Conservation (phyloP, 2,329 filamentous ascomycete species). For the Cadophora sp. region DNA sequence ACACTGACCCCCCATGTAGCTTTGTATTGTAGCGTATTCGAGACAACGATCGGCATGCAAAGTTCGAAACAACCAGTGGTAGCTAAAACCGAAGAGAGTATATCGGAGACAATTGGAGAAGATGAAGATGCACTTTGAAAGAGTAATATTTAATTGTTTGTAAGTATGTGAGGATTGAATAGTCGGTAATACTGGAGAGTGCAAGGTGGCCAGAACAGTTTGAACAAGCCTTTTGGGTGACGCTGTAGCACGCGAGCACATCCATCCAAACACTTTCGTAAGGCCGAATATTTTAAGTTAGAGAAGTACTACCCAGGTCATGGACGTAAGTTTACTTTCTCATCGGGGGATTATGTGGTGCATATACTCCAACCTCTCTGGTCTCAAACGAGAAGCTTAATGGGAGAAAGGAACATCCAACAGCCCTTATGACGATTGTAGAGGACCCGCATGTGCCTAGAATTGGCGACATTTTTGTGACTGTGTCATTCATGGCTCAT, state of each 20-base stretch:
- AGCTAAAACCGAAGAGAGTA: too few species aligned
- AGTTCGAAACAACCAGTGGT: not conserved
- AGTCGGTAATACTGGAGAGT: not conserved
- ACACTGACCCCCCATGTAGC: not conserved
- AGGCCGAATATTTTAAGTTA: not conserved
- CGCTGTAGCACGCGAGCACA: conserved; percentile 4
- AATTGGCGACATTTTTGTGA: too few species aligned
- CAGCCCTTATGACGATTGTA: too few species aligned
- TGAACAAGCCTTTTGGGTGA: not conserved
- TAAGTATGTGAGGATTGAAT: not conserved
- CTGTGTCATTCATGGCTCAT: not conserved
- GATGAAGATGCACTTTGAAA: not conserved
- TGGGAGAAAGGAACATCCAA: too few species aligned
- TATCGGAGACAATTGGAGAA: not conserved
- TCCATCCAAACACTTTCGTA: not conserved
- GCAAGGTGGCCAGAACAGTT: conserved; percentile 1
- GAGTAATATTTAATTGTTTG: not conserved
- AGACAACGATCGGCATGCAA: not conserved
- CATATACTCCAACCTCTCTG: not conserved
- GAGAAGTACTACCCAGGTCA: not conserved
- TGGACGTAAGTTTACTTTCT: not conserved
- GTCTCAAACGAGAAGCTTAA: too few species aligned
- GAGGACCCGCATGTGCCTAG: too few species aligned
- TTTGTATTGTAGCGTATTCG: not conserved
- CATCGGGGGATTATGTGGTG: not conserved